Conservation (phyloP, 495 filamentous ascomycete genomes). For the Cladorrhinum samala region DNA sequence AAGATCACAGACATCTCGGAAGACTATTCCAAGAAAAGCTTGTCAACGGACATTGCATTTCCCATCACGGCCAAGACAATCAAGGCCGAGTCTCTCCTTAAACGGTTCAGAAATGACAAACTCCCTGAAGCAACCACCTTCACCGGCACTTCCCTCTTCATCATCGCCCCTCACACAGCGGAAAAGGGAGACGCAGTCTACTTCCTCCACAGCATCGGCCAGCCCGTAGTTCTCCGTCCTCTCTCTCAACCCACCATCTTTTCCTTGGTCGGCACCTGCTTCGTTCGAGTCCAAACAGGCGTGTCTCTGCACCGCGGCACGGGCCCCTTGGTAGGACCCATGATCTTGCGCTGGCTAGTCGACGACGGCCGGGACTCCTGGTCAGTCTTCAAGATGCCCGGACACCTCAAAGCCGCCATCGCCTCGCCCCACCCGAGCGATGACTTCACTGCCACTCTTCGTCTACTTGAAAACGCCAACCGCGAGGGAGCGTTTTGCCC, state of each 20-base stretch:
- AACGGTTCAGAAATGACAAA: background rate
- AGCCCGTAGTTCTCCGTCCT: conserved; percentile 10
- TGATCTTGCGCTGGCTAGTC: too few species aligned
- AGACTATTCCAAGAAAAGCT: background rate
- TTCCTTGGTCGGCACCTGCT: conserved; percentile 11
- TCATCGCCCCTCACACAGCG: conserved; percentile 4
- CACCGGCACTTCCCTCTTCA: background rate
- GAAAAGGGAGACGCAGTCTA: conserved; percentile 1
- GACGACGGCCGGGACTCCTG: too few species aligned
- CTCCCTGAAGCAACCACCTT: background rate
- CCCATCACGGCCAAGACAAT: background rate
- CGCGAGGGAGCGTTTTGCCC: too few species aligned
- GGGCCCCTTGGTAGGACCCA: background rate
- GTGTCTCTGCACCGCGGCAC: background rate
- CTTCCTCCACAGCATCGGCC: conserved; percentile 12
- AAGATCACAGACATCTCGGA: conserved; percentile 10
- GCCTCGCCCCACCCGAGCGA: too few species aligned
- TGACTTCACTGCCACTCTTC: too few species aligned
- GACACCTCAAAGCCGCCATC: too few species aligned
- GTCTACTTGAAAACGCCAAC: too few species aligned
- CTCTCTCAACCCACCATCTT: conserved; percentile 2
- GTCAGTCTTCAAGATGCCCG: background rate
- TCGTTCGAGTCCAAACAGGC: conserved; percentile 5
- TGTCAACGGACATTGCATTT: background rate
- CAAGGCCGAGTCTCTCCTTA: background rate